Conservation (phyloP, 441 rosid genomes). For the Cnidoscolus chayamansa region DNA sequence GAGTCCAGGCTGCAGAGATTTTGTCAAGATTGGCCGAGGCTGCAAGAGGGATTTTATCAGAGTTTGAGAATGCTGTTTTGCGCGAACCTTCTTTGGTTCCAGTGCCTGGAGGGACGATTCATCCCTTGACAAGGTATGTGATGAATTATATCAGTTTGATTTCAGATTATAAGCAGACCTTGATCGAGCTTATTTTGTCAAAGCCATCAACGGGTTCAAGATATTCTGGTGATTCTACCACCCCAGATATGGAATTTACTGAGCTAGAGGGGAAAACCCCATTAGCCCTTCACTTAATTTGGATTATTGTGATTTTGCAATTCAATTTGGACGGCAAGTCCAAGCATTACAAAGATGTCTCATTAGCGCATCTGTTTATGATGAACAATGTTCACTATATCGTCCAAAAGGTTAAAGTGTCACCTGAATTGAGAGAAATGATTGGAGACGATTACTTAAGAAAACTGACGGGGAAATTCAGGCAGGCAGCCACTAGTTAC, state of each 20-base stretch:
- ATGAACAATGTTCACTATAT: conserved; percentile 96
- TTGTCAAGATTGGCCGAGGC: conserved; percentile 73
- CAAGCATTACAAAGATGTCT: conserved; percentile 65
- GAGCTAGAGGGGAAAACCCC: conserved; percentile 65
- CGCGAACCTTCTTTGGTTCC: conserved; percentile 51
- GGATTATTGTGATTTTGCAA: conserved; percentile 82
- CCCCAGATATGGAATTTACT: conserved; percentile 62
- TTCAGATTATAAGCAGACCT: conserved; percentile 75
- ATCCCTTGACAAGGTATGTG: conserved; percentile 87
- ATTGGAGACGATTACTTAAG: conserved; percentile 76
- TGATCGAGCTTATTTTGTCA: conserved; percentile 69
- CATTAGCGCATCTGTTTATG: conserved; percentile 77
- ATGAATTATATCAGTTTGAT: conserved; percentile 80
- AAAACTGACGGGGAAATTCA: conserved; percentile 60
- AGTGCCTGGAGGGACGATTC: conserved; percentile 74
- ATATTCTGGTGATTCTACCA: conserved; percentile 57
- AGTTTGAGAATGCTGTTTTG: conserved; percentile 75
- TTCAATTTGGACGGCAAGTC: conserved; percentile 69
- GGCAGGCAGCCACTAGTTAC: conserved; percentile 71
- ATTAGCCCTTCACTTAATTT: conserved; percentile 70
- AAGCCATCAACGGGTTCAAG: conserved; percentile 70
- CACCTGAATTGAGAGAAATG: conserved; percentile 54
- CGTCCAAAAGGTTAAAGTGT: conserved; percentile 70
- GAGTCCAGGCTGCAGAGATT: conserved; percentile 71
- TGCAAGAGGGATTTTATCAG: conserved; percentile 70